phyloP scores from a whole-genome alignment of 768 basidiomycete genomes.

The Boletus speciosus region DNA sequence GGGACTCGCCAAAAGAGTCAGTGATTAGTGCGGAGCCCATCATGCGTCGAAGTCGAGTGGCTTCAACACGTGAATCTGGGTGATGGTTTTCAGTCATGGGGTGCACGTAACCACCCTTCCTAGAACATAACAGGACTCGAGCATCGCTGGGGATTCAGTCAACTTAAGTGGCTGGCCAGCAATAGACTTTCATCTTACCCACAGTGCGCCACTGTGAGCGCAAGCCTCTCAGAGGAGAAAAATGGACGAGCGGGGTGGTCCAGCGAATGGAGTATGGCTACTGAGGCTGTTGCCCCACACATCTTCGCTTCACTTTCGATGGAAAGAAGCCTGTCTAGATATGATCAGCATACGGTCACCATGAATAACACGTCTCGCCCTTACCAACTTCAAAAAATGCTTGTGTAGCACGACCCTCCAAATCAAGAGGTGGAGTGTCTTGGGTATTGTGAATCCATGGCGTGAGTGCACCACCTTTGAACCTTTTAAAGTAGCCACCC shows the following conservation, averaged over 20 bases:
- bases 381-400: constrained; percentile 79
- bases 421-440: constrained; percentile 46
- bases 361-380: constrained; percentile 1
- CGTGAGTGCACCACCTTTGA: constrained; percentile 71
- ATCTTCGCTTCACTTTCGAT: constrained; percentile 63
- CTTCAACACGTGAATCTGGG: constrained; percentile 86
- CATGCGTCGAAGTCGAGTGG: constrained; percentile 79
- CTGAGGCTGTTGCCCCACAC: constrained; percentile 89
- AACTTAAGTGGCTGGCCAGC: constrained; percentile 3
- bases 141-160: constrained; percentile 63
- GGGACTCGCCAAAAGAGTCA: constrained; percentile 91
- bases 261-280: constrained; percentile 87
- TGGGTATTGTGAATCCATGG: constrained; percentile 53
- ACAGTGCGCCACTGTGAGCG: constrained; percentile 88
- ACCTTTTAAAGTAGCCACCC: constrained; percentile 91
- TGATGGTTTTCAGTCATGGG: constrained; percentile 95
- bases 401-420: constrained; percentile 82
- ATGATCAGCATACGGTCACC: constrained; percentile 4
- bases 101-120: constrained; percentile 65
- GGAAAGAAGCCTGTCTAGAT: constrained; percentile 67
- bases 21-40: constrained; percentile 87
- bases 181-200: constrained; percentile 51
- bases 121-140: constrained; percentile 77
- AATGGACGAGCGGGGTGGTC: constrained; percentile 79
- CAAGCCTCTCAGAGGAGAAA: constrained; percentile 71